Base-by-base conservation (phyloP, 176 grass and related monocot genomes). In the Secale cereale region DNA sequence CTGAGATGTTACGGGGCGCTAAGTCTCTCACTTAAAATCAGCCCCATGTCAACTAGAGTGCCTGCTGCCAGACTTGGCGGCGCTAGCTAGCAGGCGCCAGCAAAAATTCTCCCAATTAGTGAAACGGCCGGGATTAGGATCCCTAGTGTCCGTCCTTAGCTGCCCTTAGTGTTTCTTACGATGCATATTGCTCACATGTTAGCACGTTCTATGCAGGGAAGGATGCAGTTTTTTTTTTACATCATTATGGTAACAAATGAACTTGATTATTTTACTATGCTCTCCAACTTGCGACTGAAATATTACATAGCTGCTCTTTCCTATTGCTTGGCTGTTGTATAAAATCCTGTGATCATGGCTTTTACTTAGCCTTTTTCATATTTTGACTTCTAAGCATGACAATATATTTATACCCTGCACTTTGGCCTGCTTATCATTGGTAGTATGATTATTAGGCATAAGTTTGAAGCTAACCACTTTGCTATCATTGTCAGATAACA, bases 401-500 rank as follows among this genome's bases (percentile, higher is more conserved):
- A 76, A 48, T 7, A 7, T 43, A 16, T 43, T 32, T 69, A 6
- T 30, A 15, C 31, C 26, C 26, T 68, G 8, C 31, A 67, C 52
- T 30, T 32, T 56, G 14, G 11, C 45, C 0, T 79, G 23, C 77
- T 75, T 67, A 80, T 32, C 5, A 22, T 79, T 62, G 43, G 6
- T 30, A 78, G 36, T 85, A 65, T 41, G 19, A 64, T 12, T 70
- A 7, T 82, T 79, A 33, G 78, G 54, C 67, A 45, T 66, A 52
- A 35, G 25, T 60, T 26, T 78, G 32, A 83, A 28, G 23, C 14
- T 52, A 32, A 22, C 19, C 62, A 23, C 75, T 78, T 54, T n/a
- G 20, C 14, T 77, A 22, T 57, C 73, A 85, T 76, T 85, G 30
- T 85, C 73, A 68, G 41, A 81, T 90, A 86, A 80, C 76, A 87